Percentiles rank a stretch among this genome's conserved stretches.
These are phyloP conservation scores for Trapa incisa DNA, from an alignment of 345 rosid species.

Conservation along the genomic window DNA sequence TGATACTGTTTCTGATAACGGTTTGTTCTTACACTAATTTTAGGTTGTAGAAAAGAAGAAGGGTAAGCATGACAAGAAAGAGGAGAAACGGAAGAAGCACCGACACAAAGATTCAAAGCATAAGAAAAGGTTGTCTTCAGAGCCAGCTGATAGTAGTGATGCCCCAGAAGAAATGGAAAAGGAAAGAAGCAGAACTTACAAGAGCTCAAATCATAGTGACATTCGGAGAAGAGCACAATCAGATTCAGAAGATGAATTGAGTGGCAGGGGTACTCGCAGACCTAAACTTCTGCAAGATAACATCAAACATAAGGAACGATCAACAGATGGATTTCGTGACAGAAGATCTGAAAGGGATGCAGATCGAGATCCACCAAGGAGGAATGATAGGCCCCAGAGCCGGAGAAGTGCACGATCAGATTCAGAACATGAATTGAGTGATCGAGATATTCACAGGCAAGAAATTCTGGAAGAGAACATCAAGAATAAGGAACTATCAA, in stretches of 20 bases:
- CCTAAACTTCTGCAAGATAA: constrained; percentile 18
- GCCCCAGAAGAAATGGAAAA: constrained; percentile 19
- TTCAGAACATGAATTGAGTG: constrained; percentile 31
- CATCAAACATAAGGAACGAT: constrained; percentile 20
- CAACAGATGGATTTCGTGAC: constrained; percentile 14
- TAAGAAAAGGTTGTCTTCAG: constrained; percentile 29
- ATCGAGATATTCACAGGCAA: constrained; percentile 19
- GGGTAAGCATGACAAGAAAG: constrained; percentile 27
- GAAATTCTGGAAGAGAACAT: constrained; percentile 14
- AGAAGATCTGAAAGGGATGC: constrained; percentile 17
- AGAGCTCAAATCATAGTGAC: constrained; percentile 15
- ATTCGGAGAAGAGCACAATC: constrained; percentile 13
- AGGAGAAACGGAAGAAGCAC: constrained; percentile 26
- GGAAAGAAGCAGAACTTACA: constrained; percentile 15
- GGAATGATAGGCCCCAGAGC: constrained; percentile 25
- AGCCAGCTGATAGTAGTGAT: constrained; percentile 21
- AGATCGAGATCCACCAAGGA: constrained; percentile 18
- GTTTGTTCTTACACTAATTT: neutral
- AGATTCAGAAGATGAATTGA: constrained; percentile 30
- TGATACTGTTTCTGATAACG: neutral
- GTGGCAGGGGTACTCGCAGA: constrained; percentile 18
- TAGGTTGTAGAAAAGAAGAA: constrained; percentile 15
- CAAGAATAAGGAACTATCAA: constrained; percentile 23
- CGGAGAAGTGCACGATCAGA: constrained; percentile 16
- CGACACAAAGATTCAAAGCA: constrained; percentile 28